Percentiles rank a stretch among this genome's conserved stretches.
phyloP scores from a whole-genome alignment of 1,139 yeast genomes.

The Magnusiomyces tetraspermus region DNA sequence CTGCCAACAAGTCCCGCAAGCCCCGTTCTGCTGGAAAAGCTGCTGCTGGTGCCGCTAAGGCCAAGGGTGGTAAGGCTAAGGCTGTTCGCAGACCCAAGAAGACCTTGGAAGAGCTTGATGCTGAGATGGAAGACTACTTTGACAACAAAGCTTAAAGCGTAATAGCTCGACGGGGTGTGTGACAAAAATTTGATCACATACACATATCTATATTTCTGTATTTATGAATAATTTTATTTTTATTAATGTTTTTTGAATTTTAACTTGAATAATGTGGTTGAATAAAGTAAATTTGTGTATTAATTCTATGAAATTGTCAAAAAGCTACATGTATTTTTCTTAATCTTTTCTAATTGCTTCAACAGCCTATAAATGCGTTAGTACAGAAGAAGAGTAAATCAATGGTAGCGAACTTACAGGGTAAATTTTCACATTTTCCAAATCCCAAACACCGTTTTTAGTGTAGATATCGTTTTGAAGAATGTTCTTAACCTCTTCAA shows the following conservation, averaged over 20 bases:
- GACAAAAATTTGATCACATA: too few relatives aligned
- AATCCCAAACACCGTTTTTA: slow-evolving; percentile 66
- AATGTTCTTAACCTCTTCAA: slow-evolving; percentile 53
- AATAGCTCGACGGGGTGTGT: too few relatives aligned
- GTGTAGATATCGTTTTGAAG: slow-evolving; percentile 57
- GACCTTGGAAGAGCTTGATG: slow-evolving; percentile 83
- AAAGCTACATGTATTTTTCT: too few relatives aligned
- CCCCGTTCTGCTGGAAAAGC: slow-evolving; percentile 22
- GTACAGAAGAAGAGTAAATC: background rate
- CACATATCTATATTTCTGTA: too few relatives aligned
- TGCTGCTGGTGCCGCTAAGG: slow-evolving; percentile 25
- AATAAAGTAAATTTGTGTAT: too few relatives aligned
- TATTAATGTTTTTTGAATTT: too few relatives aligned
- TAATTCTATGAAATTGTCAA: too few relatives aligned
- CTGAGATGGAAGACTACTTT: slow-evolving; percentile 88
- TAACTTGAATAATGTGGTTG: too few relatives aligned
- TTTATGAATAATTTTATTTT: too few relatives aligned
- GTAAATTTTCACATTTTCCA: slow-evolving; percentile 49
- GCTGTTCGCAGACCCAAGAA: slow-evolving; percentile 49
- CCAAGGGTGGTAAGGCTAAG: slow-evolving; percentile 23
- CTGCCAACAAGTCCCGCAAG: slow-evolving; percentile 16
- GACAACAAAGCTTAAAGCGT: slow-evolving; percentile 17
- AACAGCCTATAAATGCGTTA: background rate
- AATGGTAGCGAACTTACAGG: slow-evolving; percentile 35
- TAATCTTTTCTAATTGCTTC: slow-evolving; percentile 1